Evolutionary conservation across 1,284 basidiomycete genomes (phyloP).

Genomic region (Irpex sp.): DNA sequence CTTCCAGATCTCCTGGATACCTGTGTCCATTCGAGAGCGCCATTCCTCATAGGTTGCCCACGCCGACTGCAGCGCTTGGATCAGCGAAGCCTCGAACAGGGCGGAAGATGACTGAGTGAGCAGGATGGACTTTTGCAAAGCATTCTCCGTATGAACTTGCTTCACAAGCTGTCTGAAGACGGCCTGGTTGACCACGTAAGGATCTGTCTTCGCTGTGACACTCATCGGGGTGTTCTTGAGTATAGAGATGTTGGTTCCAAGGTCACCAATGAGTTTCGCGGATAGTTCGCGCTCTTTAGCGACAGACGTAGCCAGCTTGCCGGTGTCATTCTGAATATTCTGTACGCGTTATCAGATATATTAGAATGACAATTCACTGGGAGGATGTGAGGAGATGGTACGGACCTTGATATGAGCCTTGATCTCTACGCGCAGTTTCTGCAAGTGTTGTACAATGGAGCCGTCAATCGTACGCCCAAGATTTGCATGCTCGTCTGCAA

Average conservation of each 20-base stretch:
- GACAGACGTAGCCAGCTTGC: constrained; percentile 90
- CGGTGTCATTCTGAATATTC: constrained; percentile 98
- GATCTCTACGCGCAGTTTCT: constrained; percentile 92
- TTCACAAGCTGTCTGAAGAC: constrained; percentile 89
- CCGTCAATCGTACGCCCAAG: constrained; percentile 95
- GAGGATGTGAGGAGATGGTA: background rate
- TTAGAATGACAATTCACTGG: background rate
- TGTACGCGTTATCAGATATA: constrained; percentile 22
- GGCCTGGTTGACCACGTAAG: constrained; percentile 79
- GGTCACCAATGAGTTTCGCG: constrained; percentile 83
- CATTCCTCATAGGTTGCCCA: constrained; percentile 99
- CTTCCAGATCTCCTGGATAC: constrained; percentile 82
- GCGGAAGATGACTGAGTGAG: constrained; percentile 99
- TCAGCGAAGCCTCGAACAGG: constrained; percentile 96
- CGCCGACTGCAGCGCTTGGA: constrained; percentile 92
- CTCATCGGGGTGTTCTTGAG: constrained; percentile 96
- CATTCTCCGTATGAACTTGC: constrained; percentile 96
- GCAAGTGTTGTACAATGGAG: constrained; percentile 96
- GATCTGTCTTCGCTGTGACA: constrained; percentile 82
- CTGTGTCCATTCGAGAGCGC: constrained; percentile 82
- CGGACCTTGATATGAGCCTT: constrained; percentile 93
- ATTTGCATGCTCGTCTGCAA: constrained; percentile 96
- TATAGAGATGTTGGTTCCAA: constrained; percentile 83
- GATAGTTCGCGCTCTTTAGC: constrained; percentile 94
- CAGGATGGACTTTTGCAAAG: constrained; percentile 97